Base-by-base conservation (phyloP, 306 rosid species). In the Ziziphus jujuba region DNA sequence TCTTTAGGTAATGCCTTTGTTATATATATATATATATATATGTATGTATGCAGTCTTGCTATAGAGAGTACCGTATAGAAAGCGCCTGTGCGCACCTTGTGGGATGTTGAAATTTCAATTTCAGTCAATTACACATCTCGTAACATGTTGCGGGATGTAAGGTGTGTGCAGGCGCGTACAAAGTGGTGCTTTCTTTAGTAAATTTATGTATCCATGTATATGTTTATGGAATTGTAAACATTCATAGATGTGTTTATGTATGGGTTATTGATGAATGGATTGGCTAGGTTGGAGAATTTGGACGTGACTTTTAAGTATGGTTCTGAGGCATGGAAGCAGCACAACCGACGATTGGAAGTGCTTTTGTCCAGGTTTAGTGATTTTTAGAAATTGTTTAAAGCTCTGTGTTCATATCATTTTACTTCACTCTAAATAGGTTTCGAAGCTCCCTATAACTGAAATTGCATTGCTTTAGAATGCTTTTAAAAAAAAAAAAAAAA, bases 291-390 rank as follows among this genome's bases (percentile, higher is more conserved):
- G 74, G 98, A 93, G 72, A 93, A 93, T 80, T 71, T 90, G 84
- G 98, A 93, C 13, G 77, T 93, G 80, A 78, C 81, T 81, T 83
- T 83, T 20, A 90, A 93, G 80, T 80, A 90, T 76, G 97, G 96
- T 21, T 79, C 97, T 31, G 96, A 93, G 57, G 83, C 88, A 20
- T 93, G 97, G 97, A 90, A 84, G 84, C 86, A 68, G 69, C 88
- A 88, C 84, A 93, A 90, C 74, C 85, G 78, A 56, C 83, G 85
- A 63, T 82, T 90, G 82, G 90, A 90, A 75, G 87, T 78, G 49
- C 82, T 85, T 77, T 71, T 88, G 69, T 68, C 81, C 20, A 93
- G 98, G 98, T 93, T 83, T 21, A 12, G 82, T 82, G n/a, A n/a
- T 35, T 7, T 19, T 67, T 17, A 16, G 33, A 34, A 70, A 45